Evolutionary conservation across 768 basidiomycete species (phyloP), one percentile per base, ranked within the genome.

Genomic region (Leccinum subtestaceum): DNA sequence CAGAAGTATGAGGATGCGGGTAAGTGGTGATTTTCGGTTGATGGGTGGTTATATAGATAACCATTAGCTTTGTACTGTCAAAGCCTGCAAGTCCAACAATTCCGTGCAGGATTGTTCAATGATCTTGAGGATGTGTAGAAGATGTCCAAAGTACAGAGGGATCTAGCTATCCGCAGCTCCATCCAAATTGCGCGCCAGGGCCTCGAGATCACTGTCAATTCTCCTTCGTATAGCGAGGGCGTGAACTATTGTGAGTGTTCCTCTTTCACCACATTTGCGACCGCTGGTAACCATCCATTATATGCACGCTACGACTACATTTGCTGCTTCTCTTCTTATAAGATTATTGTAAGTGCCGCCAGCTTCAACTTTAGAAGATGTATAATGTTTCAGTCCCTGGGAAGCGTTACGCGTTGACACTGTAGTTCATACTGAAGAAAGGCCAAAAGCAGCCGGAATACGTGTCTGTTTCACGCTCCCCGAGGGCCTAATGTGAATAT

Each of bases 271-370:
- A 21, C 19, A 32, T 56, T 52, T 11, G 60, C 55, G 27, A 55
- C 27, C 23, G 15, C 11, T 27, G 19, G 46, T 63, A 92, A 91
- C 92, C 15, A 89, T 94, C n/a, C 88, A 92, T 69, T 89, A 91
- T 66, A 90, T 89, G 13, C 95, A 98, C 70, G 91, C 92, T 46
- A 92, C 93, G 29, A 95, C 95, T 4, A 96, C 95, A 0, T 98
- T 98, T 75, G 84, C 91, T 21, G 95, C 94, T 11, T 92, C 93
- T 4, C 89, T 98, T 73, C 78, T 96, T 60, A 79, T 98, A 52
- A 87, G 95, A 31, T 78, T 97, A 51, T 85, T 97, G 91, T 93
- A 69, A 74, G 91, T 75, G 23, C 10, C n/a, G 12, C 36, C 4
- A 2, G 25, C 46, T 38, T 32, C 12, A 1, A 19, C n/a, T n/a